Percentiles rank a stretch among this genome's conserved stretches.
Evolutionary conservation across 371 early-diverging fungal species (phyloP).

Genomic region (Coemansia sp.): DNA sequence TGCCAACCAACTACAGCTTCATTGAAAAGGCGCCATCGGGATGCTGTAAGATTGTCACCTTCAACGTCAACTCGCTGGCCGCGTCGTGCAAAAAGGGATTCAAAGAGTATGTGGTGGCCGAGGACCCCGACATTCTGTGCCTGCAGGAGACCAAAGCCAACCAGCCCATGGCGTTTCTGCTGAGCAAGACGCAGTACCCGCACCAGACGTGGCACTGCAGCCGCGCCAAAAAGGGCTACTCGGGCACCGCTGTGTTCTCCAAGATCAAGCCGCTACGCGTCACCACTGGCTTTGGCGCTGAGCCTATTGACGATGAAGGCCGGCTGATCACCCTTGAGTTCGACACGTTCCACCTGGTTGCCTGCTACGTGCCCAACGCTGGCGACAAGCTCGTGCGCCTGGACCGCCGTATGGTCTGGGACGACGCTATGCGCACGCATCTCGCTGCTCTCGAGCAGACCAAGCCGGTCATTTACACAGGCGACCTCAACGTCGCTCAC

Average conservation of each 20-base stretch:
- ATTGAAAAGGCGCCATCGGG: slow-evolving; percentile 55
- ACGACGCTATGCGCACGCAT: slow-evolving; percentile 66
- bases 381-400: slow-evolving; percentile 72
- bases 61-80: slow-evolving; percentile 76
- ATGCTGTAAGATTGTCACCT: slow-evolving; percentile 73
- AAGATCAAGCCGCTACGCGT: slow-evolving; percentile 73
- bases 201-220: slow-evolving; percentile 69
- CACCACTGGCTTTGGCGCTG: slow-evolving; percentile 63
- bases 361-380: slow-evolving; percentile 82
- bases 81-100: slow-evolving; percentile 82
- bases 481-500: slow-evolving; percentile 91
- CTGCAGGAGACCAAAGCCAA: slow-evolving; percentile 86
- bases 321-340: slow-evolving; percentile 76
- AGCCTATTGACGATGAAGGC: slow-evolving; percentile 64
- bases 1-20: slow-evolving; percentile 61
- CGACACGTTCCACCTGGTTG: slow-evolving; percentile 65
- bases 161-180: slow-evolving; percentile 54
- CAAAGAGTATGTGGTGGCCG: slow-evolving; percentile 71
- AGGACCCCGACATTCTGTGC: slow-evolving; percentile 82
- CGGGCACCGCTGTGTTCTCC: slow-evolving; percentile 78
- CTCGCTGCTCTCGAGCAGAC: slow-evolving; percentile 66
- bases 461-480: slow-evolving; percentile 81
- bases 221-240: slow-evolving; percentile 80
- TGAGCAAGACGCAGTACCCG: slow-evolving; percentile 66
- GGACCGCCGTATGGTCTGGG: slow-evolving; percentile 66